Base-by-base conservation (phyloP, 306 rosid genomes). In the Dalbergia oliveri region DNA sequence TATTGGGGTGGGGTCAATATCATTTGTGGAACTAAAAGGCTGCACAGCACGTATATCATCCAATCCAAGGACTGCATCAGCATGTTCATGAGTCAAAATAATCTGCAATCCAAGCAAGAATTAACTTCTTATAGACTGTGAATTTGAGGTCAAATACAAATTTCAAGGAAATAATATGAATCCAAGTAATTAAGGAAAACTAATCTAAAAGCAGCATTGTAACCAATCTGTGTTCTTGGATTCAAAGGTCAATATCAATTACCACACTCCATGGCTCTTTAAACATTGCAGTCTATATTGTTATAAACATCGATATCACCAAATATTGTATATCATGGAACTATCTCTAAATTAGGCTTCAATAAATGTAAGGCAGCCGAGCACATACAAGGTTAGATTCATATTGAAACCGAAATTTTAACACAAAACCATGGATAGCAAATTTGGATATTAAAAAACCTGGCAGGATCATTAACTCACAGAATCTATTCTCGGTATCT, bases 41-140 rank as follows among this genome's bases (percentile, higher is more conserved):
- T 95, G 99, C 43, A 95, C 89, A 73, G 92, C 90, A 43, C 99
- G 96, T 78, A 95, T 69, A 75, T 95, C 99, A 91, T 95, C 99
- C 88, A 95, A 88, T 76, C 99, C 99, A 89, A 95, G 98, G 83
- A 91, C 95, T 65, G 99, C 99, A 88, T 95, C 99, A 4, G 99
- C 99, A 85, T 95, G 99, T 77, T 93, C 99, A 84, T 95, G 99
- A 82, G 99, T 93, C 90, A 95, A 90, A 84, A 95, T 78, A 82
- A 95, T 89, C 99, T 95, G 98, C 88, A 89, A 77, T 47, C 57
- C 19, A 80, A 61, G 60, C 63, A 84, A 50, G 54, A 65, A 67
- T 31, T 71, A 73, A 59, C 70, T 62, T 49, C 35, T 58, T 79
- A 34, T 41, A 9, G 83, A 72, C 59, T 50, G 68, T 64, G 21